A percentile compares a stretch with the other conserved stretches of the same genome.
phyloP scores from a whole-genome alignment of 768 basidiomycete genomes.

The Boletales sp. region DNA sequence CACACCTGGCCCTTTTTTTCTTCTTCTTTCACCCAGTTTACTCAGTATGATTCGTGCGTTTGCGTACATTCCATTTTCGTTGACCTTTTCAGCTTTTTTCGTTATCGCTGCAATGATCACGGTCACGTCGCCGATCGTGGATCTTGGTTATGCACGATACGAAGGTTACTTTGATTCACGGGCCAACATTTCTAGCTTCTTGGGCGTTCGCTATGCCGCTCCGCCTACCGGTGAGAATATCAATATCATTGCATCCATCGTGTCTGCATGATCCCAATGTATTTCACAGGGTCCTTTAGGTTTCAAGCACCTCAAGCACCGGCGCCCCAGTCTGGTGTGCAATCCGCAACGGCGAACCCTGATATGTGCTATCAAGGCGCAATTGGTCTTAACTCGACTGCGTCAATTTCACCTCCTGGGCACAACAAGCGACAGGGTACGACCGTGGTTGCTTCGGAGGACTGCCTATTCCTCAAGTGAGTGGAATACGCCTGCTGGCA shows the following conservation, averaged over 20 bases:
- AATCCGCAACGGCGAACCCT: conserved; percentile 27
- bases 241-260: no score
- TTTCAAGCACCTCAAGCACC: conserved; percentile 31
- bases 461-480: conserved; percentile 29
- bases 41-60: conserved; percentile 2
- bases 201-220: conserved; percentile 44
- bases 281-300: conserved; percentile 16
- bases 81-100: not conserved
- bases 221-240: conserved; percentile 37
- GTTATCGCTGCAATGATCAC: not conserved
- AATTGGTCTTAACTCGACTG: conserved; percentile 4
- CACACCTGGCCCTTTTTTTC: no score
- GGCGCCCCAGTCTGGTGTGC: conserved; percentile 8
- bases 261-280: not conserved
- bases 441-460: conserved; percentile 18
- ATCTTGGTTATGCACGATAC: conserved; percentile 31
- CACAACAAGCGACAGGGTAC: no score
- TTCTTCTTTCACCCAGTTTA: no score
- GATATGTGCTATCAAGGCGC: conserved; percentile 22
- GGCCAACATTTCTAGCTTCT: conserved; percentile 21
- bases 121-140: conserved; percentile 12
- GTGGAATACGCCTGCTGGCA: not conserved
- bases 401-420: not conserved
- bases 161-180: conserved; percentile 22
- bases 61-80: not conserved